A percentile compares a stretch with the other conserved stretches of the same genome.
These are phyloP conservation scores for Musa acuminata DNA, from an alignment of 176 grass and related monocot genomes.

Conservation along the genomic window DNA sequence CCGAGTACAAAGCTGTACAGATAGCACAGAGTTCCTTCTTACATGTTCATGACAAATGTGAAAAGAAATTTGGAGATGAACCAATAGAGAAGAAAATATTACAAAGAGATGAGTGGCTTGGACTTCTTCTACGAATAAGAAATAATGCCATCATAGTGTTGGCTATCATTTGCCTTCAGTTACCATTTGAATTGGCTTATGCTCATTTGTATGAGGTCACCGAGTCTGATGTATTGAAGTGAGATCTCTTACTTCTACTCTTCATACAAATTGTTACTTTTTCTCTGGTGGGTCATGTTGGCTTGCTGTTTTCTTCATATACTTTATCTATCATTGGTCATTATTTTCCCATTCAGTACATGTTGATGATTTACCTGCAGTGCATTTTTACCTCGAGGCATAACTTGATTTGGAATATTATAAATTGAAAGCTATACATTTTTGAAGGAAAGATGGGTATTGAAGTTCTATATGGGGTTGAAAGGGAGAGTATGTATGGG, in stretches of 20 bases:
- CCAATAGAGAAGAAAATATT: constrained; percentile 65
- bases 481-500: no score
- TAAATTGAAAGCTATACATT: no score
- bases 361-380: background rate
- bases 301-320: background rate
- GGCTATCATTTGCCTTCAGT: constrained; percentile 87
- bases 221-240: constrained; percentile 66
- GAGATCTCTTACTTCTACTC: constrained; percentile 17
- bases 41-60: constrained; percentile 18
- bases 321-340: no score
- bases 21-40: constrained; percentile 36
- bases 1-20: constrained; percentile 62
- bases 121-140: constrained; percentile 75
- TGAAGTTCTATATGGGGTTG: no score
- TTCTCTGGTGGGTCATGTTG: background rate
- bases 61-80: constrained; percentile 41
- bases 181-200: constrained; percentile 94
- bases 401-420: no score
- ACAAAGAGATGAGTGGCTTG: constrained; percentile 88
- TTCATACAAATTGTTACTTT: background rate
- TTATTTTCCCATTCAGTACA: no score
- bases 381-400: no score
- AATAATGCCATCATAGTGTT: constrained; percentile 84
- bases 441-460: no score
- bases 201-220: constrained; percentile 86